Conservation (phyloP, 306 rosid species). For the Cajanus cajan region DNA sequence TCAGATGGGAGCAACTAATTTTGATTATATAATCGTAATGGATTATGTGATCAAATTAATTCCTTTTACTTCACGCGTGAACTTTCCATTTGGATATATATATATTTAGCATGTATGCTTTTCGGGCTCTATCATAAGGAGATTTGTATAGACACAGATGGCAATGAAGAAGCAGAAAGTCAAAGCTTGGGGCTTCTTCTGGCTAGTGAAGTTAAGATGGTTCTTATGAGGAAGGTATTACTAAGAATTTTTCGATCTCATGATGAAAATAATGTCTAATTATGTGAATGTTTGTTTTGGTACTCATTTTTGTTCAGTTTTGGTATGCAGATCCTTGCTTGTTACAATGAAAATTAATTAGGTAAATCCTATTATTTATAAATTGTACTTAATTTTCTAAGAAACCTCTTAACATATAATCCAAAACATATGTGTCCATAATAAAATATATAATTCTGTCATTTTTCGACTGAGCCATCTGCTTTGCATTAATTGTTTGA, state of each 20-base stretch:
- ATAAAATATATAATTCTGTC: not conserved
- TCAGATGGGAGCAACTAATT: not conserved
- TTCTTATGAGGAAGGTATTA: conserved; percentile 24
- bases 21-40: not conserved
- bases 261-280: not conserved
- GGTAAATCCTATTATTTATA: not conserved
- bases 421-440: conserved; percentile 8
- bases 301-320: not conserved
- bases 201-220: conserved; percentile 1
- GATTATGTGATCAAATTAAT: not conserved
- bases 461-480: not conserved
- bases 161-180: not conserved
- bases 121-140: not conserved
- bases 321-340: conserved; percentile 1
- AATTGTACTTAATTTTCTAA: not conserved
- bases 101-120: not conserved
- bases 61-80: not conserved
- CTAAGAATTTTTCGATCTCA: not conserved
- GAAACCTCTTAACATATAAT: not conserved
- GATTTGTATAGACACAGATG: not conserved
- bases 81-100: not conserved
- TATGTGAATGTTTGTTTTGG: conserved; percentile 24
- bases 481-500: conserved; percentile 8
- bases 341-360: conserved; percentile 3
- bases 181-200: not conserved